These are phyloP conservation scores for Populus hybrid DNA, from an alignment of 441 rosid genomes.

Conservation along the genomic window DNA sequence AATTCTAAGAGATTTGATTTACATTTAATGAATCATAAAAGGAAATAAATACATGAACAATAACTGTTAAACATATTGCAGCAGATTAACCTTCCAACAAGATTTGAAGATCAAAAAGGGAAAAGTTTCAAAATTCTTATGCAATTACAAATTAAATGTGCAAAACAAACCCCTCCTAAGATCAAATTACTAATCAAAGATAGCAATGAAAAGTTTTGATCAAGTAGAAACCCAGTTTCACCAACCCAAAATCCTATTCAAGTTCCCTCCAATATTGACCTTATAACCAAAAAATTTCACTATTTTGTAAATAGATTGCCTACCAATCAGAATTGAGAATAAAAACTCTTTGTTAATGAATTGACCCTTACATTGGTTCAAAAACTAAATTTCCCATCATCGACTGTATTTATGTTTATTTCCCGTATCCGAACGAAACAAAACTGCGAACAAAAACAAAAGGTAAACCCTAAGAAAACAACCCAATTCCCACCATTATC, in stretches of 20 bases:
- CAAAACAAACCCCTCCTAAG: neutral
- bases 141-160: neutral
- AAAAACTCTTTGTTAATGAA: neutral
- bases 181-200: slow-evolving; percentile 15
- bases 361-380: slow-evolving; percentile 16
- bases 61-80: too few species aligned
- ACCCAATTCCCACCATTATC: slow-evolving; percentile 39
- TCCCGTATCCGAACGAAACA: slow-evolving; percentile 17
- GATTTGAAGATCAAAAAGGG: neutral
- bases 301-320: slow-evolving; percentile 1
- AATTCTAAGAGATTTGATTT: too few species aligned
- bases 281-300: slow-evolving; percentile 13
- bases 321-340: slow-evolving; percentile 21
- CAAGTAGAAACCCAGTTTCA: slow-evolving; percentile 18
- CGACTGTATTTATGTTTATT: slow-evolving; percentile 17
- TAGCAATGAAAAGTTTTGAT: neutral
- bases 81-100: too few species aligned
- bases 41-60: too few species aligned
- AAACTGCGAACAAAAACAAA: slow-evolving; percentile 22
- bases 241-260: slow-evolving; percentile 33
- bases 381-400: slow-evolving; percentile 24
- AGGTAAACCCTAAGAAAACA: slow-evolving; percentile 48
- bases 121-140: neutral
- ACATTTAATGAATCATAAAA: too few species aligned
- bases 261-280: slow-evolving; percentile 26